Evolutionary conservation across 108 stramenopile genomes (phyloP).

Genomic region (Tribonema minus): DNA sequence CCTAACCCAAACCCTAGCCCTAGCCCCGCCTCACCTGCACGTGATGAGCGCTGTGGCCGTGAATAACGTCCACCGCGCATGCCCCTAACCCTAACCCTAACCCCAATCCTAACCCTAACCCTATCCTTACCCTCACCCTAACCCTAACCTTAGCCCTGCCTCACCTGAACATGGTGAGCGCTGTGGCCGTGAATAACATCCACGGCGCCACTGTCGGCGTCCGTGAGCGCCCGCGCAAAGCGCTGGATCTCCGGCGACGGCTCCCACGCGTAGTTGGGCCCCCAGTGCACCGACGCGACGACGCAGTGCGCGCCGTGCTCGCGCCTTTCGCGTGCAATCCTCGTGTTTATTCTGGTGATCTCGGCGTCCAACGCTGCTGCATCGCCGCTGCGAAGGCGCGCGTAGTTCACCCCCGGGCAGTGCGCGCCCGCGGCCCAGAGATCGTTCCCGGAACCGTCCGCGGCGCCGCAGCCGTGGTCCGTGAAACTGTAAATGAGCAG

Average conservation of each 20-base stretch:
- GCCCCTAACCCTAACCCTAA: too few relatives aligned
- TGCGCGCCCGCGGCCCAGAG: background rate
- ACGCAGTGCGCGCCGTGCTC: background rate
- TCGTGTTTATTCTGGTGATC: background rate
- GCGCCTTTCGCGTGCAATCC: background rate
- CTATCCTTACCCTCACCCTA: too few relatives aligned
- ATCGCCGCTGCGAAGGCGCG: too few relatives aligned
- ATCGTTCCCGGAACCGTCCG: background rate
- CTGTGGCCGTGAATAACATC: too few relatives aligned
- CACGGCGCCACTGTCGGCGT: background rate
- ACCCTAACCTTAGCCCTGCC: too few relatives aligned
- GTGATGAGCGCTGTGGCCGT: too few relatives aligned
- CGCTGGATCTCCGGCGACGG: background rate
- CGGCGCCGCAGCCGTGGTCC: background rate
- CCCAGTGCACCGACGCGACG: background rate
- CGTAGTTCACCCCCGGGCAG: background rate
- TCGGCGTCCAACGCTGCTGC: background rate
- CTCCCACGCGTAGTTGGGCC: background rate
- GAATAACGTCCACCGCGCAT: too few relatives aligned
- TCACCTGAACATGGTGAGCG: too few relatives aligned
- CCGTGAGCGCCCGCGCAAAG: background rate
- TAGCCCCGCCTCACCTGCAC: too few relatives aligned
- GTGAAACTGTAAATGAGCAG: background rate
- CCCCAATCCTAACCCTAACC: too few relatives aligned
- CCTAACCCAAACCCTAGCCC: too few relatives aligned